A percentile compares a stretch with the other conserved stretches of the same genome.
Evolutionary conservation across 768 basidiomycete species (phyloP).

Genomic region (Russula sp.): DNA sequence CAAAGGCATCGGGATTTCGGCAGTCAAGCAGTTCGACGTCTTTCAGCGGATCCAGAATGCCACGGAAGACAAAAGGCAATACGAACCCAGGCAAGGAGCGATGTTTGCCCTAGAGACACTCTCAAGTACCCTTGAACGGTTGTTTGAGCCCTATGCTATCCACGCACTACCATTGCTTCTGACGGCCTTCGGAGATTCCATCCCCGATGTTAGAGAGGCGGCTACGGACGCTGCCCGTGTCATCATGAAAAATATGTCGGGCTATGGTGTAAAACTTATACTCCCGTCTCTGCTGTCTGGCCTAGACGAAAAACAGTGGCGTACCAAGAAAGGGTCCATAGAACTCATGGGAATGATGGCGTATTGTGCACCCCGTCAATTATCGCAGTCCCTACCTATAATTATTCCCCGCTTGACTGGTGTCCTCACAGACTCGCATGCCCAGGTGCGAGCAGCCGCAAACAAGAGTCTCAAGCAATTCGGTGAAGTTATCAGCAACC

Average conservation of each 20-base stretch:
- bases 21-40: slow-evolving; percentile 81
- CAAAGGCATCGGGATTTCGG: slow-evolving; percentile 83
- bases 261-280: slow-evolving; percentile 94
- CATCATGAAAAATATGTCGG: slow-evolving; percentile 94
- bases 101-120: slow-evolving; percentile 95
- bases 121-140: slow-evolving; percentile 77
- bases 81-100: slow-evolving; percentile 86
- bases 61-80: slow-evolving; percentile 85
- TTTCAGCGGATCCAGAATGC: slow-evolving; percentile 70
- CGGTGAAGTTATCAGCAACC: slow-evolving; percentile 97
- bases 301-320: slow-evolving; percentile 97
- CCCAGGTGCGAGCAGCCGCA: slow-evolving; percentile 88
- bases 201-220: slow-evolving; percentile 87
- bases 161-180: slow-evolving; percentile 82
- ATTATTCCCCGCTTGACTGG: slow-evolving; percentile 95
- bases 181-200: slow-evolving; percentile 80
- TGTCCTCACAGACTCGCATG: slow-evolving; percentile 95
- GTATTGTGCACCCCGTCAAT: slow-evolving; percentile 92
- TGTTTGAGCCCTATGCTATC: slow-evolving; percentile 91
- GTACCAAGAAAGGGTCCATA: slow-evolving; percentile 95
- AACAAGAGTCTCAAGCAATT: slow-evolving; percentile 97
- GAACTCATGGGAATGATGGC: slow-evolving; percentile 98
- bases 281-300: slow-evolving; percentile 86
- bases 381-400: slow-evolving; percentile 91
- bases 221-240: slow-evolving; percentile 87